Evolutionary conservation across 176 grass and related monocot species (phyloP).

Genomic region (Triticum urartu): DNA sequence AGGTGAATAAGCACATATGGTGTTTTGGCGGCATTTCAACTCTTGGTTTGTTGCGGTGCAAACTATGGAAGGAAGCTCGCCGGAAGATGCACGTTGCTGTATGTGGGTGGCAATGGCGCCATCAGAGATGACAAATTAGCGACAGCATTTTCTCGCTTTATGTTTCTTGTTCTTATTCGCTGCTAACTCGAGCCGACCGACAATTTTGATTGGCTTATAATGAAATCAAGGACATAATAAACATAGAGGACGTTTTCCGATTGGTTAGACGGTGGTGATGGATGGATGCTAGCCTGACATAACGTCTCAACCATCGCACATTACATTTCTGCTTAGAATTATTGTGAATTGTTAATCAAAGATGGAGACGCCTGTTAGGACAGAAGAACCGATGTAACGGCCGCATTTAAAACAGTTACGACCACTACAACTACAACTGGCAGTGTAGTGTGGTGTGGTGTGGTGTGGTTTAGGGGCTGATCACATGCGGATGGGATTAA

Average conservation of each 20-base stretch:
- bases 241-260: neutral
- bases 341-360: neutral
- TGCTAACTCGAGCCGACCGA: neutral
- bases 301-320: conserved; percentile 35
- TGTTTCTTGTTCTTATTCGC: conserved; percentile 3
- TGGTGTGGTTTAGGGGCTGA: neutral
- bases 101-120: conserved; percentile 5
- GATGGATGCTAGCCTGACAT: neutral
- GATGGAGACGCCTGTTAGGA: too few relatives aligned
- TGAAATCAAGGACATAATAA: neutral
- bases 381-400: neutral
- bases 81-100: too few relatives aligned
- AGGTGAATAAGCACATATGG: neutral
- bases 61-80: too few relatives aligned
- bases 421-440: too few relatives aligned
- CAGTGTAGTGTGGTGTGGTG: too few relatives aligned
- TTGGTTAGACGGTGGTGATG: conserved; percentile 44
- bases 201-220: neutral
- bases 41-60: neutral
- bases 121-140: neutral
- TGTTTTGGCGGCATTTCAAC: neutral
- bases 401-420: conserved; percentile 8
- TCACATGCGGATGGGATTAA: neutral
- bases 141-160: neutral
- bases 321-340: too few relatives aligned